These are phyloP conservation scores for Boletus barrowsii DNA, from an alignment of 768 basidiomycete species.

Conservation along the genomic window DNA sequence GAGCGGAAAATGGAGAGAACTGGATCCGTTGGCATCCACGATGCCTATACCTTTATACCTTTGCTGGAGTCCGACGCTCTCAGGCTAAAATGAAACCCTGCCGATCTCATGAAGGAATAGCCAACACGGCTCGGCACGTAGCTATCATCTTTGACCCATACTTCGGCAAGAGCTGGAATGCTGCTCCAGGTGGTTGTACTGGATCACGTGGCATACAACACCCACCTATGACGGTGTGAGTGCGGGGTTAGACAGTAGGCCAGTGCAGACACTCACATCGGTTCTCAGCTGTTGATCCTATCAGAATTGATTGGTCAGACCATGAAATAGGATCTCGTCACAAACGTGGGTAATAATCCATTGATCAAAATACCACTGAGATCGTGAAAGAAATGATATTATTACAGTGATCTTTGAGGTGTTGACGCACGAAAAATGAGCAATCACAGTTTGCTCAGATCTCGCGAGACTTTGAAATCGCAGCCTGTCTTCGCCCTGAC, in stretches of 20 bases:
- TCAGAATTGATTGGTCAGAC: background rate
- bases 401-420: conserved; percentile 3
- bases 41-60: conserved; percentile 11
- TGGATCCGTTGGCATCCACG: background rate
- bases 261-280: background rate
- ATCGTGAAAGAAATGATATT: conserved; percentile 1
- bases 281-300: background rate
- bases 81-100: background rate
- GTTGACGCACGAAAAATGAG: background rate
- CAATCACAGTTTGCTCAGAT: conserved; percentile 47
- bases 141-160: conserved; percentile 9
- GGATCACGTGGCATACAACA: background rate
- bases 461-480: conserved; percentile 61
- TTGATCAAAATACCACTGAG: background rate
- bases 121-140: background rate
- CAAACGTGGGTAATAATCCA: background rate
- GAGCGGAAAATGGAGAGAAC: background rate
- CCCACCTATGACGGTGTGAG: background rate
- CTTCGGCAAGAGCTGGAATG: background rate
- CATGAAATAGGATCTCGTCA: background rate
- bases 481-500: conserved; percentile 85
- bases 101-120: conserved; percentile 3
- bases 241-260: background rate
- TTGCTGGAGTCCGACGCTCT: background rate
- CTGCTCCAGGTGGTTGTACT: background rate